Evolutionary conservation across 371 early-diverging fungal species (phyloP).

Genomic region (Mucor irregularis): DNA sequence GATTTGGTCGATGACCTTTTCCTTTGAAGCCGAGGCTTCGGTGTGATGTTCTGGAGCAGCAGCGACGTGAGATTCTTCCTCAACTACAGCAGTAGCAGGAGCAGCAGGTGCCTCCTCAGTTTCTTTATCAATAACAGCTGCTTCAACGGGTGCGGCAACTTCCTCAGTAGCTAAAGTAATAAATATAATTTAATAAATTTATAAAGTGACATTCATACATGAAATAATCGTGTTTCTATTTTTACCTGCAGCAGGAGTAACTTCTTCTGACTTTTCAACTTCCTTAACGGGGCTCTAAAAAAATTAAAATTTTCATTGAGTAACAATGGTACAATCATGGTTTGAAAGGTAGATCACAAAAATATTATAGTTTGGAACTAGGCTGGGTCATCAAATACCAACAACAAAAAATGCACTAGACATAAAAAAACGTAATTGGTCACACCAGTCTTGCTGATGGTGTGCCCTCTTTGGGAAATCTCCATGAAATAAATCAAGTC

Average conservation of each 20-base stretch:
- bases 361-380: not conserved
- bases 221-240: not conserved
- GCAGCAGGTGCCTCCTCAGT: constrained; percentile 6
- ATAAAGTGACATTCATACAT: not conserved
- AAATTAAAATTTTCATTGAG: not conserved
- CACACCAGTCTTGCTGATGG: constrained; percentile 11
- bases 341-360: constrained; percentile 22
- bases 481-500: not conserved
- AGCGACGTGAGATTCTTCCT: constrained; percentile 7
- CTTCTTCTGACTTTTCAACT: constrained; percentile 17
- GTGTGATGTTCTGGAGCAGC: constrained; percentile 8
- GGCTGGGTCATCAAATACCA: not conserved
- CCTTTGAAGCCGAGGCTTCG: too few relatives aligned
- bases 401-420: constrained; percentile 1
- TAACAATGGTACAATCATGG: not conserved
- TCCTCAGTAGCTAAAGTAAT: constrained; percentile 1
- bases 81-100: constrained; percentile 10
- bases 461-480: constrained; percentile 9
- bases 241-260: constrained; percentile 10
- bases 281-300: constrained; percentile 26
- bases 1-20: constrained; percentile 38
- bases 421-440: not conserved
- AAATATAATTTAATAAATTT: not conserved
- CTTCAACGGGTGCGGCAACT: not conserved
- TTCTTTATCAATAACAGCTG: constrained; percentile 4